Evolutionary conservation across 331 rosid genomes (phyloP).

Genomic region (Stylosanthes scabra): DNA sequence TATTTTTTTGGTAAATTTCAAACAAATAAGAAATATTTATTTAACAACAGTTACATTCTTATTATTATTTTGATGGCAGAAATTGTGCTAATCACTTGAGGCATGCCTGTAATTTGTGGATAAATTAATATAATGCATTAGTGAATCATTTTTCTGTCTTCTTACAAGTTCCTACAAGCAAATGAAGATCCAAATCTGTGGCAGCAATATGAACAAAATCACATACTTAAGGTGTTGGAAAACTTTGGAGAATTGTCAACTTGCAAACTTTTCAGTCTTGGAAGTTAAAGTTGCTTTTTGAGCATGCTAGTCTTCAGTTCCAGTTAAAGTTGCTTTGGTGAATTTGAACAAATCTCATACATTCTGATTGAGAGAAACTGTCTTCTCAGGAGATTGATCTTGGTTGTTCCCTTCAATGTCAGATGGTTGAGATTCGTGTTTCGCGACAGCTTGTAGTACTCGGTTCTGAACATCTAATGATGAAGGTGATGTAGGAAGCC

Average conservation of each 20-base stretch:
- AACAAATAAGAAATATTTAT: not conserved
- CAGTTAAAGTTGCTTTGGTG: slow-evolving; percentile 35
- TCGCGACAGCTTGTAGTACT: slow-evolving; percentile 96
- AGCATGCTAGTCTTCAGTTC: slow-evolving; percentile 35
- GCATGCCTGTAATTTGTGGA: slow-evolving; percentile 13
- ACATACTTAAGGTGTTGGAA: slow-evolving; percentile 15
- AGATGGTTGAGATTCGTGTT: slow-evolving; percentile 91
- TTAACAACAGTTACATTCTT: slow-evolving; percentile 24
- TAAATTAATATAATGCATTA: slow-evolving; percentile 20
- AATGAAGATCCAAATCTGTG: slow-evolving; percentile 19
- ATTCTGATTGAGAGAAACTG: slow-evolving; percentile 58
- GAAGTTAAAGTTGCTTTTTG: slow-evolving; percentile 38
- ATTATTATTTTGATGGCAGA: slow-evolving; percentile 12
- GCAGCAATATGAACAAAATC: slow-evolving; percentile 26
- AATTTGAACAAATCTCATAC: slow-evolving; percentile 34
- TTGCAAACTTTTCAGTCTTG: slow-evolving; percentile 39
- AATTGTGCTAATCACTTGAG: slow-evolving; percentile 35
- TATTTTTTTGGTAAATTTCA: no score
- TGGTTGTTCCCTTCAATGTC: slow-evolving; percentile 63
- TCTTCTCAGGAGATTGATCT: slow-evolving; percentile 55
- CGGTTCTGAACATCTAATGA: slow-evolving; percentile 87
- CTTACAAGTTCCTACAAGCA: not conserved
- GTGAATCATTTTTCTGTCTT: not conserved
- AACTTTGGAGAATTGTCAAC: slow-evolving; percentile 20
- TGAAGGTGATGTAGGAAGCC: slow-evolving; percentile 92